Evolutionary conservation across 2,329 filamentous ascomycete species (phyloP).

Genomic region (Aspergillus unguis): DNA sequence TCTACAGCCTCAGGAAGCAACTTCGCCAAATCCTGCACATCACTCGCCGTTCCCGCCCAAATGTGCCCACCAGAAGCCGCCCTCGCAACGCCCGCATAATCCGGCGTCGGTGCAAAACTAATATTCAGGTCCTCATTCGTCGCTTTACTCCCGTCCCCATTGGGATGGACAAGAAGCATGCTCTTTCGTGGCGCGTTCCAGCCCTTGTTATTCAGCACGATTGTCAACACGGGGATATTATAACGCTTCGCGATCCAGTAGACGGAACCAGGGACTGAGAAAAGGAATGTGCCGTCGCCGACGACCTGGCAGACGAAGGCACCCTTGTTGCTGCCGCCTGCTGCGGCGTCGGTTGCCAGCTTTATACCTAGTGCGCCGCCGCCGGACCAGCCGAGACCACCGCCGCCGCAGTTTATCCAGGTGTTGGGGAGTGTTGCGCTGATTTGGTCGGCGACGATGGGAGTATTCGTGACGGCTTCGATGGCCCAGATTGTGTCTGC

Average conservation of each 20-base stretch:
- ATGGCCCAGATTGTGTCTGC: conserved; percentile 69
- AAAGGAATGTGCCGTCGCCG: conserved; percentile 66
- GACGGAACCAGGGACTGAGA: conserved; percentile 62
- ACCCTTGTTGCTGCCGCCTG: conserved; percentile 50
- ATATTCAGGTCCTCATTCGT: conserved; percentile 65
- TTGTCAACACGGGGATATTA: conserved; percentile 62
- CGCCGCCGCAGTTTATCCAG: conserved; percentile 79
- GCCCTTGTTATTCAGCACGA: conserved; percentile 68
- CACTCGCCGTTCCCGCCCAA: conserved; percentile 60
- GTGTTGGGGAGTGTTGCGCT: conserved; percentile 65
- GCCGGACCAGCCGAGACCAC: conserved; percentile 76
- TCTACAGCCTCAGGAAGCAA: conserved; percentile 58
- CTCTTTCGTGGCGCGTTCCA: conserved; percentile 65
- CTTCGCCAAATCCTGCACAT: conserved; percentile 53
- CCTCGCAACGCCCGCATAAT: conserved; percentile 66
- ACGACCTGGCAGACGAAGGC: conserved; percentile 64
- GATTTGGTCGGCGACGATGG: conserved; percentile 67
- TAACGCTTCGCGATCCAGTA: conserved; percentile 68
- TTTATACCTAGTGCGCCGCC: conserved; percentile 74
- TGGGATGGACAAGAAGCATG: conserved; percentile 63
- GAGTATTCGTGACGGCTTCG: conserved; percentile 72
- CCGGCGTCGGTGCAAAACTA: conserved; percentile 62
- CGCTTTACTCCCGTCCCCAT: conserved; percentile 60
- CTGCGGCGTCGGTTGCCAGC: conserved; percentile 58
- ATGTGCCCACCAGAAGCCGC: conserved; percentile 61